Conservation (phyloP, 2,329 filamentous ascomycete genomes). For the Escovopsis sp. region DNA sequence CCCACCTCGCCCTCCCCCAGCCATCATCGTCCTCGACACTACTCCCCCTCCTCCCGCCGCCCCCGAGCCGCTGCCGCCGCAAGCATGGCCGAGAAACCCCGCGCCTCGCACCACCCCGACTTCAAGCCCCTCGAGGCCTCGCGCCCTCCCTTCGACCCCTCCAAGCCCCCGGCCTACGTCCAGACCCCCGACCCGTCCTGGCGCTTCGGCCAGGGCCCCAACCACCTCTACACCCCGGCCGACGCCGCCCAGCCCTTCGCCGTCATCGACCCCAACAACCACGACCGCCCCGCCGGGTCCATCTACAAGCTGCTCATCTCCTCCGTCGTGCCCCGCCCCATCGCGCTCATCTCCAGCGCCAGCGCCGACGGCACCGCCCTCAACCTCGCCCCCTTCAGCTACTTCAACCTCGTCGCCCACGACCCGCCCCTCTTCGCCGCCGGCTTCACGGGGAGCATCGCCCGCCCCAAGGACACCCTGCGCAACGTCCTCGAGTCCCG, state of each 20-base stretch:
- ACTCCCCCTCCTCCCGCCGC: background rate
- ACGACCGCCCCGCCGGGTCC: constrained; percentile 46
- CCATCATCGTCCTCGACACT: constrained; percentile 1
- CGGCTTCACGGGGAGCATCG: constrained; percentile 30
- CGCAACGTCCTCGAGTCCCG: constrained; percentile 54
- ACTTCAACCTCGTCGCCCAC: constrained; percentile 70
- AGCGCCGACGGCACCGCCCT: constrained; percentile 39
- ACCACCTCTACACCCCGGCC: constrained; percentile 25
- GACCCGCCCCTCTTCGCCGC: constrained; percentile 74
- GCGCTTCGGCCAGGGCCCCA: constrained; percentile 51
- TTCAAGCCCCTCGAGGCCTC: constrained; percentile 58
- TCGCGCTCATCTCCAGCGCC: constrained; percentile 42
- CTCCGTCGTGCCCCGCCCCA: constrained; percentile 67
- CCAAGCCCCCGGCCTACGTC: constrained; percentile 36
- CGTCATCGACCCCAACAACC: constrained; percentile 65
- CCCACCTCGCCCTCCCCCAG: background rate
- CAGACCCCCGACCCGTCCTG: constrained; percentile 52
- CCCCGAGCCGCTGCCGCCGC: background rate
- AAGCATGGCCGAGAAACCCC: too few species aligned
- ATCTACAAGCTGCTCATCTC: constrained; percentile 94
- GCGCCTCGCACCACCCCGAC: constrained; percentile 39
- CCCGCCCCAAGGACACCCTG: constrained; percentile 61
- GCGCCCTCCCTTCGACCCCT: constrained; percentile 44
- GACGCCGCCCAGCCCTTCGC: constrained; percentile 40
- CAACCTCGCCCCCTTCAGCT: constrained; percentile 81